phyloP scores from a whole-genome alignment of 306 rosid genomes.

The Glycine latifolia region DNA sequence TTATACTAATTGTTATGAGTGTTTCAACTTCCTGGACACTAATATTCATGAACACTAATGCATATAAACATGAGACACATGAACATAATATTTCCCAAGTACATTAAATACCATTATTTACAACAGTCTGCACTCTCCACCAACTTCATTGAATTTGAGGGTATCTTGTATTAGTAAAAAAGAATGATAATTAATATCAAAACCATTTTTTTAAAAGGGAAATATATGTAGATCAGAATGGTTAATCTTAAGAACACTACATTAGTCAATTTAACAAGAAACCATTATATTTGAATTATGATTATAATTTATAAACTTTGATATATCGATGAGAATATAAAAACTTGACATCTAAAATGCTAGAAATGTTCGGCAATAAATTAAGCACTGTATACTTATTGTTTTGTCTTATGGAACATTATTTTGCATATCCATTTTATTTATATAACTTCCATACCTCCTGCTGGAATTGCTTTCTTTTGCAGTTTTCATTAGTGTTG shows the following conservation, averaged over 20 bases:
- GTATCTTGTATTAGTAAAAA: slow-evolving; percentile 1
- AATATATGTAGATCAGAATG: slow-evolving; percentile 12
- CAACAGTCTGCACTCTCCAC: background rate
- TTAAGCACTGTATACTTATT: slow-evolving; percentile 1
- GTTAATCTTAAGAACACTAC: slow-evolving; percentile 23
- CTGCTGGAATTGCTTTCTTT: slow-evolving; percentile 75
- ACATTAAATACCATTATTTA: background rate
- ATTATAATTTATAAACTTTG: slow-evolving; percentile 38
- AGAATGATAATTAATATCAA: slow-evolving; percentile 23
- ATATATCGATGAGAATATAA: slow-evolving; percentile 7
- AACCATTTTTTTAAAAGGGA: background rate
- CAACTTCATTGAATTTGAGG: slow-evolving; percentile 35
- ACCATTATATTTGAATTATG: slow-evolving; percentile 25
- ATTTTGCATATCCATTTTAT: slow-evolving; percentile 2
- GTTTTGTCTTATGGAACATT: slow-evolving; percentile 24
- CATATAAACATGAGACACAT: background rate
- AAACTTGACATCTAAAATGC: slow-evolving; percentile 1
- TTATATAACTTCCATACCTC: slow-evolving; percentile 66
- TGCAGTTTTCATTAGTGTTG: slow-evolving; percentile 60
- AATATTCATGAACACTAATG: background rate
- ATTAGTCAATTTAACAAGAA: background rate
- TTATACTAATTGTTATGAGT: background rate
- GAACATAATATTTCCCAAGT: background rate
- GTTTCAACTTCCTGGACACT: background rate
- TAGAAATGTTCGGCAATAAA: slow-evolving; percentile 11